Conservation (phyloP, 345 rosid genomes). For the Lumnitzera racemosa region DNA sequence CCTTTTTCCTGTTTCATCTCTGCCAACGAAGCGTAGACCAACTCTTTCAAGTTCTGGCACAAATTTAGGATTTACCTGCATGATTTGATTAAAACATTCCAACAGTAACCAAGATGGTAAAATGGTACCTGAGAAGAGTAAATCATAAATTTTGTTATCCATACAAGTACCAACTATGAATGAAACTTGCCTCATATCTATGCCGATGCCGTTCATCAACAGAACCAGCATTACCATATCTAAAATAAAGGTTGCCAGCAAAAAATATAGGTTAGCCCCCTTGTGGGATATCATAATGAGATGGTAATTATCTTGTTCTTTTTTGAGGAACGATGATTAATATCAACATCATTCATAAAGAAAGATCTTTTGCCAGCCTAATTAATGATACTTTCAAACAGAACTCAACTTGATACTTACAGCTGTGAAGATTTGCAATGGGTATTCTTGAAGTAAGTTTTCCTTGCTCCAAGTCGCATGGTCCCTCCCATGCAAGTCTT, state of each 20-base stretch:
- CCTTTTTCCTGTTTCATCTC: slow-evolving; percentile 73
- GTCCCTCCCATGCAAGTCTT: slow-evolving; percentile 96
- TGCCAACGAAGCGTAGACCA: slow-evolving; percentile 82
- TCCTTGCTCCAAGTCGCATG: slow-evolving; percentile 93
- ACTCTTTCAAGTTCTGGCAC: slow-evolving; percentile 58
- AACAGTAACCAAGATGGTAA: background rate
- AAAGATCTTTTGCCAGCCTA: background rate
- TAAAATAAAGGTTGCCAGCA: slow-evolving; percentile 7
- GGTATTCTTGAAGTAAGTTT: slow-evolving; percentile 48
- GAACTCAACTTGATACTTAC: slow-evolving; percentile 32
- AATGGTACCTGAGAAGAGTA: too few relatives aligned
- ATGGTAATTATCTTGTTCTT: too few relatives aligned
- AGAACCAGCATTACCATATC: slow-evolving; percentile 61
- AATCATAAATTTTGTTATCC: too few relatives aligned
- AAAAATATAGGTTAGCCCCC: slow-evolving; percentile 1
- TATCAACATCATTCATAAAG: background rate
- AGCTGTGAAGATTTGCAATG: slow-evolving; percentile 74
- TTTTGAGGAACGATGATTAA: background rate
- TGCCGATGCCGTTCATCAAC: slow-evolving; percentile 93
- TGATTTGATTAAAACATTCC: slow-evolving; percentile 1
- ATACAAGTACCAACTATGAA: too few relatives aligned
- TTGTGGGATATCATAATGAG: background rate
- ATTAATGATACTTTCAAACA: background rate
- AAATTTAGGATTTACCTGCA: slow-evolving; percentile 87
- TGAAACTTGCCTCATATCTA: slow-evolving; percentile 69